These are phyloP conservation scores for Claviceps digitariae DNA, from an alignment of 2,329 filamentous ascomycete genomes.

Conservation along the genomic window DNA sequence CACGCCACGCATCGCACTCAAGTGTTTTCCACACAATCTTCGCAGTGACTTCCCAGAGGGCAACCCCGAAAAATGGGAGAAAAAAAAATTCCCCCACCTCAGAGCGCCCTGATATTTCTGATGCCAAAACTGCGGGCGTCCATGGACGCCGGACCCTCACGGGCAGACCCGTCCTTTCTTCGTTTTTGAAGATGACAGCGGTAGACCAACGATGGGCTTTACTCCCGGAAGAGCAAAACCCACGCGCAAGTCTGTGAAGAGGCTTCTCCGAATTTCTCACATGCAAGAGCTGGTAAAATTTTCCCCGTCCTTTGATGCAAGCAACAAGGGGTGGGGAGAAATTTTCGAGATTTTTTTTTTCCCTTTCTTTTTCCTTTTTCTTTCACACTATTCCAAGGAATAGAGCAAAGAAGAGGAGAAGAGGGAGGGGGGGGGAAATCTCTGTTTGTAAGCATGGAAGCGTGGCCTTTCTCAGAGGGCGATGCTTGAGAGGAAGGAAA, in stretches of 20 bases:
- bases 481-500: slow-evolving; percentile 9
- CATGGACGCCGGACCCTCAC: slow-evolving; percentile 12
- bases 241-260: slow-evolving; percentile 5
- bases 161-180: slow-evolving; percentile 12
- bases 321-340: too few relatives aligned
- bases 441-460: slow-evolving; percentile 14
- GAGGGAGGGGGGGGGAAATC: slow-evolving; percentile 1
- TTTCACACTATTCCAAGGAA: too few relatives aligned
- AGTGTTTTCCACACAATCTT: slow-evolving; percentile 13
- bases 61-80: background rate
- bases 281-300: slow-evolving; percentile 6
- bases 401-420: background rate
- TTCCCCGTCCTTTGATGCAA: background rate
- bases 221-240: background rate
- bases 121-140: slow-evolving; percentile 12
- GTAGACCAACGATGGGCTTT: slow-evolving; percentile 2
- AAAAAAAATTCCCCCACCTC: background rate
- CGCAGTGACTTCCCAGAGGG: slow-evolving; percentile 13
- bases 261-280: slow-evolving; percentile 15
- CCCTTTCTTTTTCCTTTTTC: too few relatives aligned
- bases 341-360: background rate
- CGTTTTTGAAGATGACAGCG: slow-evolving; percentile 7
- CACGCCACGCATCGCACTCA: slow-evolving; percentile 14
- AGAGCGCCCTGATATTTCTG: slow-evolving; percentile 11
- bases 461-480: slow-evolving; percentile 12